A percentile compares a stretch with the other conserved stretches of the same genome.
These are phyloP conservation scores for Metarhizium album DNA, from an alignment of 2,329 filamentous ascomycete species.

Conservation along the genomic window DNA sequence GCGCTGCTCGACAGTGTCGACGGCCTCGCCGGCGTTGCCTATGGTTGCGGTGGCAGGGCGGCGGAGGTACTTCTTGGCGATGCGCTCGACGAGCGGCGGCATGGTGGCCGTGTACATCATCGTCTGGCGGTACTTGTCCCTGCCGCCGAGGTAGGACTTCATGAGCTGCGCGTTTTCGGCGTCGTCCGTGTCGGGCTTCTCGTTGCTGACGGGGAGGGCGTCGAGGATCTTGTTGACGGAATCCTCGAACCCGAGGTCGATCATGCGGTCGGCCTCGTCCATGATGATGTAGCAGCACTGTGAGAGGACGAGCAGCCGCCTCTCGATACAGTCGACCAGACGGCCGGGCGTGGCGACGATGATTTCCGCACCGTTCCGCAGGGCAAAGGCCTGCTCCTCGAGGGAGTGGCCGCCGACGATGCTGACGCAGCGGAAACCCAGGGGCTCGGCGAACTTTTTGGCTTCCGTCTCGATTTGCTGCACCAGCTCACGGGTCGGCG, in stretches of 20 bases:
- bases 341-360: conserved; percentile 97
- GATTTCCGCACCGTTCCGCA: conserved; percentile 90
- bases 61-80: conserved; percentile 92
- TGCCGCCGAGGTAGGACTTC: conserved; percentile 64
- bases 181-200: conserved; percentile 88
- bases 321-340: conserved; percentile 92
- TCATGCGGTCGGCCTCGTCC: conserved; percentile 99
- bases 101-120: conserved; percentile 99
- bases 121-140: conserved; percentile 82
- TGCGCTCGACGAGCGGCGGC: conserved; percentile 83
- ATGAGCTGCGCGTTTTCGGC: conserved; percentile 82
- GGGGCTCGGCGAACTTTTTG: conserved; percentile 77
- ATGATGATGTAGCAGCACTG: conserved; percentile 99
- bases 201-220: conserved; percentile 81
- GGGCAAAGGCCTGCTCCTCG: conserved; percentile 83
- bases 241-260: conserved; percentile 95
- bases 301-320: conserved; percentile 79
- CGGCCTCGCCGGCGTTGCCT: conserved; percentile 87
- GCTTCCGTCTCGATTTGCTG: conserved; percentile 96
- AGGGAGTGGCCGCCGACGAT: conserved; percentile 96
- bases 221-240: conserved; percentile 96
- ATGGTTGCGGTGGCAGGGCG: conserved; percentile 91
- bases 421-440: conserved; percentile 91
- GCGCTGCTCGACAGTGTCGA: conserved; percentile 94
- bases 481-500: conserved; percentile 91